These are phyloP conservation scores for Aspergillus versicolor DNA, from an alignment of 2,329 filamentous ascomycete genomes.

Conservation along the genomic window DNA sequence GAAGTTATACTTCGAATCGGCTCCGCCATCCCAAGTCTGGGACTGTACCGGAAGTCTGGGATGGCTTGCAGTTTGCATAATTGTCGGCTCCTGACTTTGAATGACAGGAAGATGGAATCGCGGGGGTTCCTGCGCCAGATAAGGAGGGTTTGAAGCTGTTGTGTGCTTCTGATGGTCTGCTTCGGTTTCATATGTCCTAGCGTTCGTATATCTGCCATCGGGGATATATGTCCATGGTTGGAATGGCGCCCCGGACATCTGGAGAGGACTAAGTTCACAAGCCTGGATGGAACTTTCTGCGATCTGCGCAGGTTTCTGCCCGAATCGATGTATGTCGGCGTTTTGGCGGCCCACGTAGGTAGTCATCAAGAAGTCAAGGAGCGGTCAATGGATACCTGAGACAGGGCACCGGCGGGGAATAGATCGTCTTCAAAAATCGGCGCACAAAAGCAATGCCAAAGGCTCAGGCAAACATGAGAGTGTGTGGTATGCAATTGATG, in stretches of 20 bases:
- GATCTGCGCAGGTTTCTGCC: background rate
- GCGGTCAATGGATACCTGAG: background rate
- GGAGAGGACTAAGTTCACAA: constrained; percentile 15
- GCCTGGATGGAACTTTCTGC: constrained; percentile 2
- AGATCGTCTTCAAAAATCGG: background rate
- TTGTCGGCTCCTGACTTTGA: constrained; percentile 21
- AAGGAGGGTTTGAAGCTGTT: constrained; percentile 18
- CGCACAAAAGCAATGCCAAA: constrained; percentile 13
- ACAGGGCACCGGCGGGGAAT: background rate
- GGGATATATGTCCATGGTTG: constrained; percentile 28
- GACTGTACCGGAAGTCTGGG: constrained; percentile 19
- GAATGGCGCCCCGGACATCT: constrained; percentile 34
- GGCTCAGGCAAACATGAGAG: background rate
- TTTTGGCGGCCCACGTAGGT: constrained; percentile 6
- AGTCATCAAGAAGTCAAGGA: constrained; percentile 15
- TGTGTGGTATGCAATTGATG: background rate
- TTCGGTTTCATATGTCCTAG: constrained; percentile 14
- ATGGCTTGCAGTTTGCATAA: constrained; percentile 11
- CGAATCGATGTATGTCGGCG: background rate
- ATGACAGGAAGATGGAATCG: constrained; percentile 20
- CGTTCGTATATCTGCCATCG: constrained; percentile 23
- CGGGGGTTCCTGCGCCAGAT: constrained; percentile 25
- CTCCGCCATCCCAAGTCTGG: constrained; percentile 15
- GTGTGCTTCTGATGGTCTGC: constrained; percentile 16
- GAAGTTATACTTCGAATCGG: constrained; percentile 24